Conservation (phyloP, 768 basidiomycete genomes). For the Porpolomopsis calyptriformis region DNA sequence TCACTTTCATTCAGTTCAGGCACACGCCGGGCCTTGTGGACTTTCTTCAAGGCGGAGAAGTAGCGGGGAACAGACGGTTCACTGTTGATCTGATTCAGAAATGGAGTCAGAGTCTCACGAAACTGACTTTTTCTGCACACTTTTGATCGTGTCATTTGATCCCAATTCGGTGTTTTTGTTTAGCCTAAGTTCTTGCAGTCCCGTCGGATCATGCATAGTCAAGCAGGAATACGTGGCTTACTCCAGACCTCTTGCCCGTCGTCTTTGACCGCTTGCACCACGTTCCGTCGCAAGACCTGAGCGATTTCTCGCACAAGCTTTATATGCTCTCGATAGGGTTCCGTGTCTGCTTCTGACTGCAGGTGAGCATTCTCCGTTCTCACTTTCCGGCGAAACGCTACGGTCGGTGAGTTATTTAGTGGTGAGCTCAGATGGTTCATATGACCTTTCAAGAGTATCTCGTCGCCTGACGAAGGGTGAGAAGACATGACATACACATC, state of each 20-base stretch:
- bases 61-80: slow-evolving; percentile 34
- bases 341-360: slow-evolving; percentile 32
- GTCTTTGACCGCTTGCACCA: slow-evolving; percentile 67
- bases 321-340: slow-evolving; percentile 42
- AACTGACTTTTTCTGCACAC: slow-evolving; percentile 35
- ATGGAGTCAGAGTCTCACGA: slow-evolving; percentile 24
- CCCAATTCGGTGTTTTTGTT: slow-evolving; percentile 81
- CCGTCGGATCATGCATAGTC: no score
- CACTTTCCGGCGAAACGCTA: slow-evolving; percentile 69
- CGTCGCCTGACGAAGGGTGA: slow-evolving; percentile 37
- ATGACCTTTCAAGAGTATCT: slow-evolving; percentile 41
- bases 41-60: slow-evolving; percentile 65
- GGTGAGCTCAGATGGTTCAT: neutral
- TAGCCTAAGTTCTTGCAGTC: slow-evolving; percentile 60
- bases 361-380: slow-evolving; percentile 43
- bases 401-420: slow-evolving; percentile 1
- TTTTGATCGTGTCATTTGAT: slow-evolving; percentile 70
- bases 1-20: slow-evolving; percentile 71
- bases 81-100: slow-evolving; percentile 18
- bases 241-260: slow-evolving; percentile 43
- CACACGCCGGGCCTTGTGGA: slow-evolving; percentile 48
- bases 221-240: no score
- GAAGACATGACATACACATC: slow-evolving; percentile 4
- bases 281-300: slow-evolving; percentile 61
- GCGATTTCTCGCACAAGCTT: slow-evolving; percentile 64